Percentiles rank a stretch among this genome's conserved stretches.
These are phyloP conservation scores for Zopfochytrium polystomum DNA, from an alignment of 371 early-diverging fungal genomes.

Conservation along the genomic window DNA sequence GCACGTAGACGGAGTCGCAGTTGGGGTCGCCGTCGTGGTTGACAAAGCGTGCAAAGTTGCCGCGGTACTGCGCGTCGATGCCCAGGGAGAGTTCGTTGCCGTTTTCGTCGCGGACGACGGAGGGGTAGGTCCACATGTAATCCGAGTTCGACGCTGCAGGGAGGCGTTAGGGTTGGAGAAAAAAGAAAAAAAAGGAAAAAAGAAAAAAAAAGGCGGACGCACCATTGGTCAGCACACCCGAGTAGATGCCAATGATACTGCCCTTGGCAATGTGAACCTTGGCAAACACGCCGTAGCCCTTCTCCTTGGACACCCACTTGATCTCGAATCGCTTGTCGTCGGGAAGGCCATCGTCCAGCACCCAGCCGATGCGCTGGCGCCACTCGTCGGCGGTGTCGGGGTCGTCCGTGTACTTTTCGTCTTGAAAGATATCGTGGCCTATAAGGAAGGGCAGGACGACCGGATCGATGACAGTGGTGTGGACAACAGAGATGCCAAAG, in stretches of 20 bases:
- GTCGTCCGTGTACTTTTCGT: slow-evolving; percentile 12
- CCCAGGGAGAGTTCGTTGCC: slow-evolving; percentile 17
- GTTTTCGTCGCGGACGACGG: slow-evolving; percentile 12
- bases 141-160: slow-evolving; percentile 22
- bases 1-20: slow-evolving; percentile 25
- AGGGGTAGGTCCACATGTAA: slow-evolving; percentile 17
- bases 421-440: slow-evolving; percentile 13
- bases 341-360: slow-evolving; percentile 3
- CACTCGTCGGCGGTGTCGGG: slow-evolving; percentile 16
- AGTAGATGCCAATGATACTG: slow-evolving; percentile 19
- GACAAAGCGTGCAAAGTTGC: slow-evolving; percentile 32
- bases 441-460: slow-evolving; percentile 5
- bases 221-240: slow-evolving; percentile 19
- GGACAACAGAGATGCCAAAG: too few relatives aligned
- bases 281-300: slow-evolving; percentile 33
- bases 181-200: neutral
- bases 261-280: slow-evolving; percentile 9
- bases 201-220: too few relatives aligned
- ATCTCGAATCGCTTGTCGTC: slow-evolving; percentile 25
- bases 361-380: slow-evolving; percentile 7
- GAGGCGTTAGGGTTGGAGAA: neutral
- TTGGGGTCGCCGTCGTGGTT: slow-evolving; percentile 34
- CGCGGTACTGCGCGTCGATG: slow-evolving; percentile 16
- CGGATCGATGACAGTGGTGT: slow-evolving; percentile 2
- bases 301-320: slow-evolving; percentile 22